Percentiles rank a stretch among this genome's conserved stretches.
Evolutionary conservation across 352 stramenopile genomes (phyloP).

Genomic region (Phytophthora citrophthora): DNA sequence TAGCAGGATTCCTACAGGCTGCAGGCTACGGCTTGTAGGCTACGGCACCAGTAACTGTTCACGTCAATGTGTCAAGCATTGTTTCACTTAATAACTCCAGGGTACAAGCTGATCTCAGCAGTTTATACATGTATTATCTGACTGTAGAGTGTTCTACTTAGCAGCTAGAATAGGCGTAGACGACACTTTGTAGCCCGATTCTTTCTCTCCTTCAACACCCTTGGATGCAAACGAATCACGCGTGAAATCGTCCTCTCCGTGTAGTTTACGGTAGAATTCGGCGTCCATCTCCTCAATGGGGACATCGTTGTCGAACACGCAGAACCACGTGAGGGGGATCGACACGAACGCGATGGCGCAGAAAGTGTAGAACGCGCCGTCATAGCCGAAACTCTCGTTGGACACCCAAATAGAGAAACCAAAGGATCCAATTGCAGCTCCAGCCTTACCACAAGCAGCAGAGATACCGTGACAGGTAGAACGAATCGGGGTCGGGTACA

Average conservation of each 20-base stretch:
- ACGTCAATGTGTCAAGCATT: no score
- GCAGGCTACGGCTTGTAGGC: no score
- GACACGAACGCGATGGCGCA: slow-evolving; percentile 65
- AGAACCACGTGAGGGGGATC: slow-evolving; percentile 51
- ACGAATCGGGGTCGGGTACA: slow-evolving; percentile 81
- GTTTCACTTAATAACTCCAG: no score
- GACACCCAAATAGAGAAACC: slow-evolving; percentile 31
- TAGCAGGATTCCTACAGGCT: no score
- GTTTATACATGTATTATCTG: no score
- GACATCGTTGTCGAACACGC: slow-evolving; percentile 62
- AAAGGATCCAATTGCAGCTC: slow-evolving; percentile 25
- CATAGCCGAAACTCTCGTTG: slow-evolving; percentile 29
- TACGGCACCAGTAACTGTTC: no score
- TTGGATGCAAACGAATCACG: slow-evolving; percentile 10
- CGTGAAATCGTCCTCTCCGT: slow-evolving; percentile 4
- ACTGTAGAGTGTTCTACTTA: no score
- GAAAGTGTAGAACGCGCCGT: slow-evolving; percentile 34
- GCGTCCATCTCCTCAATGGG: slow-evolving; percentile 30
- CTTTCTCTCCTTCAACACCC: not conserved
- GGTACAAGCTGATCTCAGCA: no score
- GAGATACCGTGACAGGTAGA: slow-evolving; percentile 86
- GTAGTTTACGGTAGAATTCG: slow-evolving; percentile 9
- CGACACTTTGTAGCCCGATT: no score
- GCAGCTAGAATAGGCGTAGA: no score
- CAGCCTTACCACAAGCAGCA: slow-evolving; percentile 18